Conservation (phyloP, 768 basidiomycete genomes). For the Cyclocybe aegerita region DNA sequence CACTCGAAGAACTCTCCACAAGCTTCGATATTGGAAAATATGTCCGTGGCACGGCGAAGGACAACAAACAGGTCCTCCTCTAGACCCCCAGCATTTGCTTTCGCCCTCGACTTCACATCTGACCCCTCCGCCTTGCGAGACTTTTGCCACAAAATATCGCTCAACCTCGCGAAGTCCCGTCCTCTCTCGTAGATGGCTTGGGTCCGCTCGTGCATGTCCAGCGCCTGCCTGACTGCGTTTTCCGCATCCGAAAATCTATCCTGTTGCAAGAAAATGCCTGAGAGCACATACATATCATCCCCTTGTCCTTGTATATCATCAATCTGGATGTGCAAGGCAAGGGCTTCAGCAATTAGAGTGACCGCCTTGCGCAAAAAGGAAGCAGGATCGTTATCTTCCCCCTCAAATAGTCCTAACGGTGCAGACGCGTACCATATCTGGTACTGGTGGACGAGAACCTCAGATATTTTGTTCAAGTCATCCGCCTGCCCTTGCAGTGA, state of each 20-base stretch:
- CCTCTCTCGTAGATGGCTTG: slow-evolving; percentile 12
- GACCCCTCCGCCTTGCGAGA: background rate
- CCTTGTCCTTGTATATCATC: slow-evolving; percentile 22
- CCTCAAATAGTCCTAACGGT: no score
- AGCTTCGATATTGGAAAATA: slow-evolving; percentile 2
- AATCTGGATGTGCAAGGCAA: slow-evolving; percentile 19
- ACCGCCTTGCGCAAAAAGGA: slow-evolving; percentile 13
- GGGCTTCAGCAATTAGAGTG: slow-evolving; percentile 8
- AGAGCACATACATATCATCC: slow-evolving; percentile 25
- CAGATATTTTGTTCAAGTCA: slow-evolving; percentile 13
- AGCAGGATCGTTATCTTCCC: background rate
- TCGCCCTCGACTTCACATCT: no score
- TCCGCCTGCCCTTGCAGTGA: slow-evolving; percentile 16
- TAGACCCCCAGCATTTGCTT: background rate
- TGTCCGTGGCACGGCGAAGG: background rate
- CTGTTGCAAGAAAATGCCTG: slow-evolving; percentile 20
- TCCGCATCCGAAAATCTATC: slow-evolving; percentile 19
- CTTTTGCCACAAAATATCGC: slow-evolving; percentile 19
- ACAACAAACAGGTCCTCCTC: background rate
- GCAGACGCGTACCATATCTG: no score
- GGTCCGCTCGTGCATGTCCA: slow-evolving; percentile 15
- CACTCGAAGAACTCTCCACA: slow-evolving; percentile 2
- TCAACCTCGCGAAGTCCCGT: slow-evolving; percentile 19
- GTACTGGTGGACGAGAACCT: slow-evolving; percentile 6
- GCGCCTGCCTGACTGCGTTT: slow-evolving; percentile 14